A percentile compares a stretch with the other conserved stretches of the same genome.
Evolutionary conservation across 345 rosid species (phyloP).

Genomic region (Populus tremula): DNA sequence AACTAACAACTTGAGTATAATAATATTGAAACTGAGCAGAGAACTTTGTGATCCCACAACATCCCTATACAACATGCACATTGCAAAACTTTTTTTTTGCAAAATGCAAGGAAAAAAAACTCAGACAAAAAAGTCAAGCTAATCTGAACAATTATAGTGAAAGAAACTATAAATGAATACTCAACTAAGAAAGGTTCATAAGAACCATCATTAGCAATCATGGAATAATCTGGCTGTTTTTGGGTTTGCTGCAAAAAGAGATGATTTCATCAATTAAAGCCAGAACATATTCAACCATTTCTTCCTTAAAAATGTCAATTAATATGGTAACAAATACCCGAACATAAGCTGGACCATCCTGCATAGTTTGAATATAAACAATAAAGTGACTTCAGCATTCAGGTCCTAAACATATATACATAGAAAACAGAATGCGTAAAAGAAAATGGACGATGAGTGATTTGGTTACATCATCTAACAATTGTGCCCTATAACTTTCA

Average conservation of each 20-base stretch:
- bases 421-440: not conserved
- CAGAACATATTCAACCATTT: slow-evolving; percentile 94
- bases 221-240: slow-evolving; percentile 89
- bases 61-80: not conserved
- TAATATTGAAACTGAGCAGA: too few species aligned
- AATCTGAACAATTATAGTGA: not conserved
- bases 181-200: slow-evolving; percentile 96
- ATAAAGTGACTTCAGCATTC: not conserved
- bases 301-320: slow-evolving; percentile 87
- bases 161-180: slow-evolving; percentile 24
- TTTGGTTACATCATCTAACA: slow-evolving; percentile 72
- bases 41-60: not conserved
- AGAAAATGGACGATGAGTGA: not conserved
- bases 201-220: slow-evolving; percentile 68
- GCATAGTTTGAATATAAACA: slow-evolving; percentile 20
- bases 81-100: not conserved
- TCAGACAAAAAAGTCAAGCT: not conserved
- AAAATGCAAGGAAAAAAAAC: not conserved
- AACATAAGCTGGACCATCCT: slow-evolving; percentile 96
- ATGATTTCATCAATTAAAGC: slow-evolving; percentile 73
- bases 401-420: not conserved
- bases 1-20: too few species aligned
- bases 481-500: slow-evolving; percentile 74
- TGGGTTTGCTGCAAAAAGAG: slow-evolving; percentile 67
- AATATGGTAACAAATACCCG: slow-evolving; percentile 80